These are phyloP conservation scores for Coniosporium tulheliwenetii DNA, from an alignment of 2,329 filamentous ascomycete genomes.

Conservation along the genomic window DNA sequence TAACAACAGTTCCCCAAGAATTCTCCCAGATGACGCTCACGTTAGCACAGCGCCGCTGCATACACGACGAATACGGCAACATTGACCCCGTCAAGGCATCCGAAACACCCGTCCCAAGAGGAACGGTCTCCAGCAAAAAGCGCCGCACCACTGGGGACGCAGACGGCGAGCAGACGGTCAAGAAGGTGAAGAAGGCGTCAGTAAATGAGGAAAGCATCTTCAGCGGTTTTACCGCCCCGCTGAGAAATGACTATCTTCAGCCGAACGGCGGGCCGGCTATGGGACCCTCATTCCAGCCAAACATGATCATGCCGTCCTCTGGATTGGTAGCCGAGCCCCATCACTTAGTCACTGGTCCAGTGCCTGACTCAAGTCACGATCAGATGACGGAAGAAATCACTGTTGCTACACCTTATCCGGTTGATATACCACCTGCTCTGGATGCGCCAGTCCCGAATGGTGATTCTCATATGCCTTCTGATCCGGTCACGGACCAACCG, in stretches of 20 bases:
- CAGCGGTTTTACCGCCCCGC: no score
- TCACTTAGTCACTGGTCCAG: no score
- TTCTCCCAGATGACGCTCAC: conserved; percentile 3
- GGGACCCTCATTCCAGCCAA: conserved; percentile 3
- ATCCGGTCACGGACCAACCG: no score
- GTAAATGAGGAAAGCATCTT: neutral
- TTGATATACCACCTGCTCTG: no score
- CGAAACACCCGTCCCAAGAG: conserved; percentile 44
- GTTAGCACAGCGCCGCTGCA: conserved; percentile 41
- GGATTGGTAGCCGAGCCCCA: neutral
- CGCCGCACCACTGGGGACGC: conserved; percentile 28
- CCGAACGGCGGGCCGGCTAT: conserved; percentile 1
- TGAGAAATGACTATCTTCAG: no score
- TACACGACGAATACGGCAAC: conserved; percentile 49
- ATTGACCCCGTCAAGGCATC: conserved; percentile 49
- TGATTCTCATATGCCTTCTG: no score
- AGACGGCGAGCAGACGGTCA: conserved; percentile 1
- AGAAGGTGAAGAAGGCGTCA: conserved; percentile 2
- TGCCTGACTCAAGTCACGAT: no score
- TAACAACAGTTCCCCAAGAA: conserved; percentile 17
- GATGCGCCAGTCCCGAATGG: no score
- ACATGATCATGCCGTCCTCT: conserved; percentile 1
- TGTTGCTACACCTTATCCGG: no score
- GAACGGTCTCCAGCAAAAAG: conserved; percentile 39
- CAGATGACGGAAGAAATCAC: no score